Conservation (phyloP, 2,329 filamentous ascomycete genomes). For the Epichloe aotearoae region DNA sequence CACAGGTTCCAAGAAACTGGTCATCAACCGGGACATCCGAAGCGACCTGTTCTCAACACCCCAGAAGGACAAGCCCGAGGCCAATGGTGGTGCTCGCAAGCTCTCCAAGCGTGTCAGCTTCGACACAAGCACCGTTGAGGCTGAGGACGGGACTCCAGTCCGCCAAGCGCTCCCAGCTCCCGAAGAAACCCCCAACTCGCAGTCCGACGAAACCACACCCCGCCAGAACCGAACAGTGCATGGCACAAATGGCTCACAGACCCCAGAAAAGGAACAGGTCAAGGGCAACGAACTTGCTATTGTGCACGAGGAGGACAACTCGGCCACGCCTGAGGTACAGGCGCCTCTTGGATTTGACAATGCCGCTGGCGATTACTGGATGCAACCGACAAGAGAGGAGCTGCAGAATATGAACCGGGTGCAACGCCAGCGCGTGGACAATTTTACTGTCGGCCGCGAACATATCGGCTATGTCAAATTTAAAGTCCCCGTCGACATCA, state of each 20-base stretch:
- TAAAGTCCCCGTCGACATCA: constrained; percentile 70
- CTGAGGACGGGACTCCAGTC: constrained; percentile 21
- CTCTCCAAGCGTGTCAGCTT: constrained; percentile 87
- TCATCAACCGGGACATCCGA: constrained; percentile 78
- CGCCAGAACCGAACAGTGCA: constrained; percentile 40
- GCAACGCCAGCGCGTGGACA: constrained; percentile 59
- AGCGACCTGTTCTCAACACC: constrained; percentile 56
- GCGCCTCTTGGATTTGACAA: constrained; percentile 22
- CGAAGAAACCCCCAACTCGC: constrained; percentile 16
- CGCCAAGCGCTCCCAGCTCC: constrained; percentile 22
- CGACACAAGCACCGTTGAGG: constrained; percentile 46
- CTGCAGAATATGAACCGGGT: constrained; percentile 68
- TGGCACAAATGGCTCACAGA: constrained; percentile 19
- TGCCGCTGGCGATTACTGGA: constrained; percentile 72
- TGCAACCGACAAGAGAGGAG: constrained; percentile 61
- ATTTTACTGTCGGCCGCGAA: constrained; percentile 71
- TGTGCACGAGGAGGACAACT: constrained; percentile 56
- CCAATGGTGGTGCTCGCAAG: constrained; percentile 34
- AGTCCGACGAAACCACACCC: constrained; percentile 24
- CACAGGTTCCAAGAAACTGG: constrained; percentile 70
- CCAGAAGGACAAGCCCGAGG: constrained; percentile 33
- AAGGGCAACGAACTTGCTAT: constrained; percentile 65
- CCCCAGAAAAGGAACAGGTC: constrained; percentile 56
- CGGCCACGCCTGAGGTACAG: constrained; percentile 16
- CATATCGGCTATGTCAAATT: constrained; percentile 75